Percentiles rank a stretch among this genome's conserved stretches.
Evolutionary conservation across 2,329 filamentous ascomycete species (phyloP).

Genomic region (Beauveria sp.): DNA sequence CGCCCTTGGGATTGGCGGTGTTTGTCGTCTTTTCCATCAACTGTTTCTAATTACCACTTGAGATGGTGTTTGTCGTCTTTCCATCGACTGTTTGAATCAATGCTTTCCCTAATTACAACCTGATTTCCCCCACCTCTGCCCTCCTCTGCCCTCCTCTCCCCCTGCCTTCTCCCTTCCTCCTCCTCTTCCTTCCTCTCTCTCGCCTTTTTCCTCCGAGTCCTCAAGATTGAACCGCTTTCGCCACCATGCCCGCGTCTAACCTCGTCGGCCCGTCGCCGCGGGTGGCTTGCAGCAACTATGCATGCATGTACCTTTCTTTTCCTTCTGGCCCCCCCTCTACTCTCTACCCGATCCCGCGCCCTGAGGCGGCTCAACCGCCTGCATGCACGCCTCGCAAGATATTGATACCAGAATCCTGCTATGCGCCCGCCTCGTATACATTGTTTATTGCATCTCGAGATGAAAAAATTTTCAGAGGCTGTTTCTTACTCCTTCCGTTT

Average conservation of each 20-base stretch:
- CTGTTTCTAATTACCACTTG: no score
- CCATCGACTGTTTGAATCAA: neutral
- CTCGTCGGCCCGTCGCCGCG: constrained; percentile 3
- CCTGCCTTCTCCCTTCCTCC: neutral
- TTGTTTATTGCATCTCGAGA: neutral
- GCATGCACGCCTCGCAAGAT: neutral
- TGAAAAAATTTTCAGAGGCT: neutral
- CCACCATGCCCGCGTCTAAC: constrained; percentile 2
- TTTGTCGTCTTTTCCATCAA: no score
- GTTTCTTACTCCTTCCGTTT: neutral
- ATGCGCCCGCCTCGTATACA: neutral
- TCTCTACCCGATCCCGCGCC: neutral
- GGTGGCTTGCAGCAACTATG: constrained; percentile 1
- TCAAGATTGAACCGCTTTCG: neutral
- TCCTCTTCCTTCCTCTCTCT: neutral
- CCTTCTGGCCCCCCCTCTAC: no score
- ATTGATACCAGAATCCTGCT: constrained; percentile 3
- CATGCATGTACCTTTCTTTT: neutral
- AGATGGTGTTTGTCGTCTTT: neutral
- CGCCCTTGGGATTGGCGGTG: no score
- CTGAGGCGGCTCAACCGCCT: neutral
- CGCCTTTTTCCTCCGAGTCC: neutral
- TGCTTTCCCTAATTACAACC: neutral
- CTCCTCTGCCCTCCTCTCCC: no score
- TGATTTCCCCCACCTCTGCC: neutral